Base-by-base conservation (phyloP, 805 yeast genomes). In the Hanseniaspora nectarophila region DNA sequence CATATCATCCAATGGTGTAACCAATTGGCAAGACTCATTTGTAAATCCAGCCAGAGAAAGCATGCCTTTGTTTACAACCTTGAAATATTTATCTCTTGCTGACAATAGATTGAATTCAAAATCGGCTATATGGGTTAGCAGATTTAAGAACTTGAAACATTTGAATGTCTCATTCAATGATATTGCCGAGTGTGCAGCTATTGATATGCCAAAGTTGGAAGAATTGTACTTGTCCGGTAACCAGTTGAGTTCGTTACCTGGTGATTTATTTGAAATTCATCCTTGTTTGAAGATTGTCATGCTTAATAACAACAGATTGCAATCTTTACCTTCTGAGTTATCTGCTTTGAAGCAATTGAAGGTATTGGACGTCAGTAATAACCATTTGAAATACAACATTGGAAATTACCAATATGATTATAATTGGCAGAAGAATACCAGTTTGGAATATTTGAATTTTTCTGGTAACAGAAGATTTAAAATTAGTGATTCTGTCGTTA, bases 361-460 rank as follows among this genome's bases (percentile, higher is more conserved):
- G 31, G 82, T 80, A 9, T 73, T 92, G 34, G 99, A 92, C 68
- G 92, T 86, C 16, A 95, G 97, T 3, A 85, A 94, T 2, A 92
- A 92, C 64, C 82, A 81, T 55, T 71, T 92, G 66, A 85, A 88
- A 61, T 92, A 92, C 66, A 92, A 92, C 60, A 87, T 90, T 53
- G 83, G 92, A 3, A 92, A 92, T 65, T 85, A 88, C 76, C 94
- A 92, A 15, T 90, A 86, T 62, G 98, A 92, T 64, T 92, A 97
- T 97, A 92, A 87, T 67, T 92, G 98, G 98, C 81, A 83, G 59
- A 81, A 80, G 71, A 92, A 92, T 62, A 71, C 75, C 51, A 77
- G 79, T 39, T 71, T 92, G 65, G 78, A 73, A 58, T 88, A 83
- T 60, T 74, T 92, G 63, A 92, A 90, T 64, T 81, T 92, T 54